Percentiles rank a stretch among this genome's conserved stretches.
Conservation (phyloP, 2,329 filamentous ascomycete genomes). For the Colletotrichum sp. region DNA sequence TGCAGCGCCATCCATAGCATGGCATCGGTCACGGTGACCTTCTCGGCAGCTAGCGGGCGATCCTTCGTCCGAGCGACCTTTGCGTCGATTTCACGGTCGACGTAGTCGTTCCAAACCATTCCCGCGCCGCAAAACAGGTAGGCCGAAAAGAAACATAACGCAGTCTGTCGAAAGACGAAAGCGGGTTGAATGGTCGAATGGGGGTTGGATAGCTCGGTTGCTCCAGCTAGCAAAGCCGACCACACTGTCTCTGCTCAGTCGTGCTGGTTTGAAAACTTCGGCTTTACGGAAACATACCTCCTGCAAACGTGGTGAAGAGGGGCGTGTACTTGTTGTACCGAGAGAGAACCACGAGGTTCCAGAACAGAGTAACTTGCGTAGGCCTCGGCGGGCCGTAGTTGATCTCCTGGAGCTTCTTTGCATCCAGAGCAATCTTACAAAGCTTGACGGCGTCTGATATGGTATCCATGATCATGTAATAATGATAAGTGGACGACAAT, state of each 20-base stretch:
- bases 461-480: conserved; percentile 7
- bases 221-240: conserved; percentile 15
- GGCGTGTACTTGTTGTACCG: conserved; percentile 18
- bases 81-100: conserved; percentile 30
- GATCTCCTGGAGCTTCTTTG: conserved; percentile 10
- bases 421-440: conserved; percentile 1
- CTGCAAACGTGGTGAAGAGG: conserved; percentile 15
- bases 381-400: conserved; percentile 8
- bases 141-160: conserved; percentile 24
- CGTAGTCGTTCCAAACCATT: conserved; percentile 34
- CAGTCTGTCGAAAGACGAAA: conserved; percentile 25
- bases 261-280: background rate
- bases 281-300: background rate
- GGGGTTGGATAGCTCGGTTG: conserved; percentile 6
- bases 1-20: conserved; percentile 19
- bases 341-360: conserved; percentile 11
- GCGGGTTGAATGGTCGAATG: background rate
- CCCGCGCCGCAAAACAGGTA: conserved; percentile 31
- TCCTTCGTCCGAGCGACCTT: conserved; percentile 31
- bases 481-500: background rate
- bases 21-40: conserved; percentile 25
- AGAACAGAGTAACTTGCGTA: conserved; percentile 11
- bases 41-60: conserved; percentile 27
- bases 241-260: conserved; percentile 10
- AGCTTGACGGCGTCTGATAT: conserved; percentile 5